Base-by-base conservation (phyloP, 148 eudicot genomes). In the Fallopia convolvulus region DNA sequence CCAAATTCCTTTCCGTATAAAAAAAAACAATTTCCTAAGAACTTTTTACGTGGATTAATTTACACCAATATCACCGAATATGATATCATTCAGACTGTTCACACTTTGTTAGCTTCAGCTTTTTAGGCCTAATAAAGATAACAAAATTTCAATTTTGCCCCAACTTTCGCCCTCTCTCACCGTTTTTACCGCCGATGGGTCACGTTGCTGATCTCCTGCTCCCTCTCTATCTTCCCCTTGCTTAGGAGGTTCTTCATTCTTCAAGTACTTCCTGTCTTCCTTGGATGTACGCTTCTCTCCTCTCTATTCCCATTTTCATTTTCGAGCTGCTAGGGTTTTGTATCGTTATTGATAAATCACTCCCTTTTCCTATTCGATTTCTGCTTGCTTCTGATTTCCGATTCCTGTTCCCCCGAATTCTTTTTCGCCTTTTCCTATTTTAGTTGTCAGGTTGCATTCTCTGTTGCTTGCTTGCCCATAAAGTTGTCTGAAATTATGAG, bases 351-450 rank as follows among this genome's bases (percentile, higher is more conserved):
- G 72, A 10, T 40, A 36, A 33, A 66, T 66, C 72, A 66, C 72
- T 66, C 72, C 8, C 72, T 33, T 66, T 14, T 66, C 5, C 72
- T 13, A 66, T 66, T 66, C 42, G 72, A 66, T 66, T 36, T 32
- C 72, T 33, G 72, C 72, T 66, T 66, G 72, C 72, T 66, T 66
- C 41, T 66, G 42, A 66, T 66, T 66, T 66, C 72, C 42, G 72
- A 66, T 66, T 66, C 72, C 72, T 66, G 20, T 66, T 66, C 72
- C 42, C 40, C 44, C 41, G 42, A 15, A 15, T 13, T 17, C 36
- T 6, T 32, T 66, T 66, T 66, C 72, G 72, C 72, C 4, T 66
- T 66, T 32, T 66, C 72, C 72, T 66, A 44, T 66, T 66, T 66
- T 14, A 66, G 72, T 66, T 66, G 72, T 12, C 33, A 66, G 72